Conservation (phyloP, 192 early-diverging fungal genomes). For the Coemansia sp. region DNA sequence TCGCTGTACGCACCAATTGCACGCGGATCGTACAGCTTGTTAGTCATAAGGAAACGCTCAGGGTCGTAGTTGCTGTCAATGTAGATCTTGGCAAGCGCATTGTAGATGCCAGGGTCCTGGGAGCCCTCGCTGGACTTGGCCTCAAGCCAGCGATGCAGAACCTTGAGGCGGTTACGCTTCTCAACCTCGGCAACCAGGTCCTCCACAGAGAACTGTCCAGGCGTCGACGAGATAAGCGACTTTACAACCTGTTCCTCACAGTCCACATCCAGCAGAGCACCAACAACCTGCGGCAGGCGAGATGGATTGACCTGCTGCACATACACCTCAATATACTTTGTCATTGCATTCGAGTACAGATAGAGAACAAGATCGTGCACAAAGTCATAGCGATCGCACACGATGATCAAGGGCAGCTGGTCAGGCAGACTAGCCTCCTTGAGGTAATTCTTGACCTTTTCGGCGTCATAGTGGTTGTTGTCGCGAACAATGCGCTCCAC, state of each 20-base stretch:
- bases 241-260: conserved; percentile 94
- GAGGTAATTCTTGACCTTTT: conserved; percentile 98
- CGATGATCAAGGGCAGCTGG: conserved; percentile 97
- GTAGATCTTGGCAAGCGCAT: conserved; percentile 98
- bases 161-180: conserved; percentile 95
- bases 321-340: conserved; percentile 98
- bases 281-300: conserved; percentile 93
- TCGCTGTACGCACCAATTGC: conserved; percentile 99
- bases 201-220: conserved; percentile 79
- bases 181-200: conserved; percentile 88
- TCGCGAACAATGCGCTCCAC: conserved; percentile 97
- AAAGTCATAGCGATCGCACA: conserved; percentile 96
- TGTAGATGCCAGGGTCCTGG: conserved; percentile 89
- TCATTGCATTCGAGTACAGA: conserved; percentile 90
- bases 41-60: conserved; percentile 82
- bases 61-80: conserved; percentile 99
- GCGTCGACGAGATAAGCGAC: conserved; percentile 83
- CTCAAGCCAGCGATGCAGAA: conserved; percentile 94
- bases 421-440: conserved; percentile 96
- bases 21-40: conserved; percentile 81
- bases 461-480: conserved; percentile 94
- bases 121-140: conserved; percentile 83
- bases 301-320: conserved; percentile 98
- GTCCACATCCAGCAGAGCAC: conserved; percentile 96
- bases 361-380: conserved; percentile 97